Base-by-base conservation (phyloP, 495 filamentous ascomycete genomes). In the Aspergillus sclerotioniger region DNA sequence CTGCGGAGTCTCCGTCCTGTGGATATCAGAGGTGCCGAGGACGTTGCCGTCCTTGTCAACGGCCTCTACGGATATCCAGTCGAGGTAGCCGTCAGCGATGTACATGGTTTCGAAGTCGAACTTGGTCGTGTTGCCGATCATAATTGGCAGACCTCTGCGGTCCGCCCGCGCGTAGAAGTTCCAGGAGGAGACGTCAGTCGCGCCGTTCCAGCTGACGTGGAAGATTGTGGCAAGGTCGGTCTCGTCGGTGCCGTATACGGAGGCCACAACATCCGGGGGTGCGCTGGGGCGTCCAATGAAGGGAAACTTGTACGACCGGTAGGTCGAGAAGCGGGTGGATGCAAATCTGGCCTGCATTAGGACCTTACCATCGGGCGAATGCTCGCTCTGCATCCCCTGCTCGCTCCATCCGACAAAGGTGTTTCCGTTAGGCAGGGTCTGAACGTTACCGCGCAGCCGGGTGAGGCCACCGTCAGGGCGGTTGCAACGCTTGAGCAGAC, bases 371-470 rank as follows among this genome's bases (percentile, higher is more conserved):
- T 84, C 73, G 0, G 74, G 62, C 0, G 74, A 72, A 63, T 81
- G 82, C 61, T 88, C 84, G 5, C 79, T 85, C 29, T 82, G 71
- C 53, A 81, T 81, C 3, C 81, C 79, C 4, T 73, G 68, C 32
- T 81, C 77, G 31, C 85, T 84, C 83, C 82, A 87, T 52, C 83
- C 82, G 20, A 84, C 69, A 15, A 85, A 78, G 37, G 76, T 60
- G 59, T 85, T 84, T 31, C 76, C 81, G 43, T 79, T 77, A 0
- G 82, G 76, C 3, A 88, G 74, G 3, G 76, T 62, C 60, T 85
- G 82, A 15, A 80, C 76, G 55, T 76, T 85, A 21, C 85, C 85
- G 57, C 86, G 84, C n/a, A 82, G 81, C 16, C 78, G 79, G 17
- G 81, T 80, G n/a, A 81, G 67, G 16, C 73, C 73, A 32, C 64